Evolutionary conservation across 139 green algal genomes (phyloP).

Genomic region (Diplosphaera chodatii): DNA sequence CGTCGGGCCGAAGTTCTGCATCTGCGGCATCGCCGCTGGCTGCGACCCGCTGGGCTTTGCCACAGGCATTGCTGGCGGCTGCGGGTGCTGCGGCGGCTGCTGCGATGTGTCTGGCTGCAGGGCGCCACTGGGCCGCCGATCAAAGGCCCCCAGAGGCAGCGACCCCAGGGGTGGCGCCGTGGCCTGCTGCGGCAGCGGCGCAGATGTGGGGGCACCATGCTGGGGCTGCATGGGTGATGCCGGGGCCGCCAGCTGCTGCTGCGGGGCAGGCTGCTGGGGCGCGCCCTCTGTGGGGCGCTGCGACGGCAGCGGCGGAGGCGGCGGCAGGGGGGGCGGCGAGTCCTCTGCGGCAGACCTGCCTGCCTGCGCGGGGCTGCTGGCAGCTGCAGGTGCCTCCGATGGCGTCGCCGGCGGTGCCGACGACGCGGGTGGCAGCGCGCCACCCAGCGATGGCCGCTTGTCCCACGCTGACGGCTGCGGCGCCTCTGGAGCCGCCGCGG

Average conservation of each 20-base stretch:
- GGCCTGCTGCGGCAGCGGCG: background rate
- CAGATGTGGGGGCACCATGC: constrained; percentile 11
- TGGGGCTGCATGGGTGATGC: background rate
- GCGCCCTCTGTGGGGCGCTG: too few species aligned
- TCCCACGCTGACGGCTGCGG: background rate
- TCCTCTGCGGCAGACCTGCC: too few species aligned
- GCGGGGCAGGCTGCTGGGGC: too few species aligned
- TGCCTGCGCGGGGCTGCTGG: too few species aligned
- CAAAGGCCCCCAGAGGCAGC: background rate
- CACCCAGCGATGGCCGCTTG: background rate
- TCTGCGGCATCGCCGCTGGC: background rate
- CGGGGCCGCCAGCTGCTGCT: too few species aligned
- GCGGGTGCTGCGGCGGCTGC: too few species aligned
- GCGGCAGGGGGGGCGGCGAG: too few species aligned
- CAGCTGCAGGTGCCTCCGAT: too few species aligned
- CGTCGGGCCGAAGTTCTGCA: background rate
- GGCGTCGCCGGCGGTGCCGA: constrained; percentile 5
- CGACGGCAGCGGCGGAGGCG: background rate
- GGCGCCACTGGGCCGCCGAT: background rate
- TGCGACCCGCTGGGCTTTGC: too few species aligned
- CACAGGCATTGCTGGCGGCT: too few species aligned
- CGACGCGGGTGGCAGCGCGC: background rate
- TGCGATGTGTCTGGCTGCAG: background rate
- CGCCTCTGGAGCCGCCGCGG: background rate
- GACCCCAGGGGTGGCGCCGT: background rate